phyloP scores from a whole-genome alignment of 202 grass and related monocot species.

The Setaria viridis region DNA sequence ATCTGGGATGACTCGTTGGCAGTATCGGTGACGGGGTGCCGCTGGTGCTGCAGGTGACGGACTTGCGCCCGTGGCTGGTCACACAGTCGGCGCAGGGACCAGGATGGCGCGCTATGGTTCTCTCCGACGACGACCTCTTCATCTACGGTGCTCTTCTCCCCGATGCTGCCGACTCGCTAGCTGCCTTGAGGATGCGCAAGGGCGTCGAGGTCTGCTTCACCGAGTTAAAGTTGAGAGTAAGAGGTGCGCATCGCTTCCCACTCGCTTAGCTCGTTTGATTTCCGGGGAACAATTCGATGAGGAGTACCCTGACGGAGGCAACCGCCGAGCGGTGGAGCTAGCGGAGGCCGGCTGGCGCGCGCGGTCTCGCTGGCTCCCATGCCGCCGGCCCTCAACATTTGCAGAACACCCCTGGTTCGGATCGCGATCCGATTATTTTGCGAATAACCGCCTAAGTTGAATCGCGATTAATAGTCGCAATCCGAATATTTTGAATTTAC shows the following conservation, averaged over 20 bases:
- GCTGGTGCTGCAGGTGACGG: conserved; percentile 36
- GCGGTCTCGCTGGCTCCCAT: no score
- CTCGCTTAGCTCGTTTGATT: background rate
- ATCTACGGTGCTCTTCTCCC: background rate
- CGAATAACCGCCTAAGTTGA: no score
- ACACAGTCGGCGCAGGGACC: background rate
- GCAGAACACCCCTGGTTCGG: no score
- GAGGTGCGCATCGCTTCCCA: conserved; percentile 6
- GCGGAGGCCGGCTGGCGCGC: no score
- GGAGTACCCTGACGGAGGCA: no score
- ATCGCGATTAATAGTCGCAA: no score
- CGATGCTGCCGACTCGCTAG: background rate
- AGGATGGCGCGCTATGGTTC: conserved; percentile 45
- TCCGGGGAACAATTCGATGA: background rate
- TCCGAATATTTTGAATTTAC: no score
- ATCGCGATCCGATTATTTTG: no score
- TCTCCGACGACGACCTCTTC: conserved; percentile 52
- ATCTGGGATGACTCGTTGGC: background rate
- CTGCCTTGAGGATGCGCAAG: background rate
- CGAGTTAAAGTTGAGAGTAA: background rate
- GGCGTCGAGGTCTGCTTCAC: background rate
- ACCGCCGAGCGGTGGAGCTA: no score
- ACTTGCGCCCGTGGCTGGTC: conserved; percentile 31
- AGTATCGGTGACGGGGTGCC: background rate
- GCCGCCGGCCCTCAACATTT: no score